Percentiles rank a stretch among this genome's conserved stretches.
Evolutionary conservation across 768 basidiomycete species (phyloP).

Genomic region (Tricholoma bakamatsutake): DNA sequence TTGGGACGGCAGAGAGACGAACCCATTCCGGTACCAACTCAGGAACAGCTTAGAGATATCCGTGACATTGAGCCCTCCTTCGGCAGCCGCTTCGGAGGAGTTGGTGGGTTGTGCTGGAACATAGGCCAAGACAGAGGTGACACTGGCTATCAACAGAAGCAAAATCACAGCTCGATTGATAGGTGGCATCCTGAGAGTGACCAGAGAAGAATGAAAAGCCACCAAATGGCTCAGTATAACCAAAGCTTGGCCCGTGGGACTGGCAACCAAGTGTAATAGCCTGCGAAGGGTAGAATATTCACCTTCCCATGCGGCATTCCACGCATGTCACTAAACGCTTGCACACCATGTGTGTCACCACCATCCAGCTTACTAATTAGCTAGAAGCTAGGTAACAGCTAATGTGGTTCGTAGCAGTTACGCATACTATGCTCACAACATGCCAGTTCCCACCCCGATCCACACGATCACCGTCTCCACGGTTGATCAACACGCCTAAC

Average conservation of each 20-base stretch:
- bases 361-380: too few species aligned
- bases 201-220: neutral
- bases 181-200: neutral
- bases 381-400: too few species aligned
- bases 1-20: slow-evolving; percentile 15
- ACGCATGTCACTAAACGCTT: neutral
- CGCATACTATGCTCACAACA: too few species aligned
- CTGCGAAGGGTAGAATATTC: neutral
- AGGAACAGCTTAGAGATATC: slow-evolving; percentile 54
- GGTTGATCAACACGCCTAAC: too few species aligned
- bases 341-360: too few species aligned
- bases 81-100: slow-evolving; percentile 39
- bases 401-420: too few species aligned
- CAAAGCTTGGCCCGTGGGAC: too few species aligned
- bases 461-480: too few species aligned
- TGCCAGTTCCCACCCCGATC: too few species aligned
- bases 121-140: slow-evolving; percentile 35
- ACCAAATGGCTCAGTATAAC: neutral
- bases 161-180: slow-evolving; percentile 3
- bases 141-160: slow-evolving; percentile 11
- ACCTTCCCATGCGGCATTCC: slow-evolving; percentile 8
- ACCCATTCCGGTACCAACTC: slow-evolving; percentile 56
- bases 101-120: slow-evolving; percentile 74
- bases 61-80: slow-evolving; percentile 42
- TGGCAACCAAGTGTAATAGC: neutral